Base-by-base conservation (phyloP, 2,329 filamentous ascomycete genomes). In the Amauroascus verrucosus region DNA sequence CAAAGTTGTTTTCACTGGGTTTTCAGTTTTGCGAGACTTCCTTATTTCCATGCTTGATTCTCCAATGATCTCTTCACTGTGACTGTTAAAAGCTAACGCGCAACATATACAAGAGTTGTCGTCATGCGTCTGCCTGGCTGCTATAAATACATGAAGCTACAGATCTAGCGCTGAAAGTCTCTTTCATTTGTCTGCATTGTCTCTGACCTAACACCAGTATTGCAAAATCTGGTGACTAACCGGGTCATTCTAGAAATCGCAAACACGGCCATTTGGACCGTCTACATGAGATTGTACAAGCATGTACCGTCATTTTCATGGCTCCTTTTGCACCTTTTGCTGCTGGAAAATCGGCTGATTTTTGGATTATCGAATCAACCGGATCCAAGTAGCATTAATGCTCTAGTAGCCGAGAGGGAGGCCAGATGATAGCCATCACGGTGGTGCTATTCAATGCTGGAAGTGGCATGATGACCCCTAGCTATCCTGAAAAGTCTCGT, bases 311-410 rank as follows among this genome's bases (percentile, higher is more conserved):
- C n/a, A n/a, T n/a, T n/a, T n/a, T n/a, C n/a, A n/a, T 40, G 26
- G 11, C 2, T 4, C 14, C 18, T 37, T 50, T 50, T n/a, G 37
- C 48, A 33, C 35, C 6, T 30, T 26, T 6, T 28, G 33, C 47
- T 38, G 35, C 30, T 48, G 46, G n/a, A n/a, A 18, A 3, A 18
- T 7, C 6, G 37, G 37, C 16, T 40, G n/a, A 40, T 50, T 50
- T 43, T 50, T 43, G 4, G n/a, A 6, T 43, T 7, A 13, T 50
- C 48, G 37, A 50, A 50, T 50, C 7, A 22, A 22, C 26, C 26
- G n/a, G 26, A 6, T 50, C 14, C n/a, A 43, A 41, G 22, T 24
- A 35, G 33, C 35, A 50, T 50, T 43, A 50, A 50, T 43, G 16
- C 20, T 50, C 26, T 32, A 22, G 16, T 35, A 43, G 26, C 48